Evolutionary conservation across 148 eudicot species (phyloP).

Genomic region (Nepenthes mirabilis): DNA sequence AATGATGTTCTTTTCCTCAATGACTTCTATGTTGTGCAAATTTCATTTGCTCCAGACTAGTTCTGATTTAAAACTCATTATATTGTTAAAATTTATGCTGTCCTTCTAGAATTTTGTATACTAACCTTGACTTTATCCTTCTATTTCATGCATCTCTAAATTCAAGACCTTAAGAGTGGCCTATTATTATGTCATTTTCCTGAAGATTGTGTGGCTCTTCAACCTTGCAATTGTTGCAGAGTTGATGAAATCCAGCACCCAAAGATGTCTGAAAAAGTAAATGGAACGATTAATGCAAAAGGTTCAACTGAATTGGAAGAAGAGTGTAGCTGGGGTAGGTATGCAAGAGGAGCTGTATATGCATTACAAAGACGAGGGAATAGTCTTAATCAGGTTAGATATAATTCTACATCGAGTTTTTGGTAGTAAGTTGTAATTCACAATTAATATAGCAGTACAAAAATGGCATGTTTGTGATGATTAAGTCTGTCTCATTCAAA

Average conservation of each 20-base stretch:
- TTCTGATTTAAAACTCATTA: too few relatives aligned
- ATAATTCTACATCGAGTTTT: background rate
- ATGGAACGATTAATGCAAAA: conserved; percentile 17
- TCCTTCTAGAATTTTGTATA: too few relatives aligned
- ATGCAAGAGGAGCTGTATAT: conserved; percentile 88
- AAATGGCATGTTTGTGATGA: too few relatives aligned
- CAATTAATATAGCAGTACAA: too few relatives aligned
- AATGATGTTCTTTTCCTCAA: too few relatives aligned
- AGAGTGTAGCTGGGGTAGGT: conserved; percentile 81
- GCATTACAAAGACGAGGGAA: conserved; percentile 67
- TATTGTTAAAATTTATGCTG: too few relatives aligned
- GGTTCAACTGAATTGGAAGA: conserved; percentile 26
- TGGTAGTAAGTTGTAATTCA: background rate
- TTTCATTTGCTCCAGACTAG: too few relatives aligned
- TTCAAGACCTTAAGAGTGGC: background rate
- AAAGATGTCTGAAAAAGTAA: conserved; percentile 18
- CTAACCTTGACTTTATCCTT: too few relatives aligned
- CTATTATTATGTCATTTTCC: background rate
- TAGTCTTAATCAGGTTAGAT: conserved; percentile 47
- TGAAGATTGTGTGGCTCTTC: background rate
- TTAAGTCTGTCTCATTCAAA: too few relatives aligned
- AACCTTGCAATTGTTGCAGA: conserved; percentile 20
- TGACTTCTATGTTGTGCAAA: too few relatives aligned
- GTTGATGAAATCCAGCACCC: conserved; percentile 59
- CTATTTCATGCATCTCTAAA: too few relatives aligned